Conservation (phyloP, 305 asterid genomes). For the Rubia occidens region DNA sequence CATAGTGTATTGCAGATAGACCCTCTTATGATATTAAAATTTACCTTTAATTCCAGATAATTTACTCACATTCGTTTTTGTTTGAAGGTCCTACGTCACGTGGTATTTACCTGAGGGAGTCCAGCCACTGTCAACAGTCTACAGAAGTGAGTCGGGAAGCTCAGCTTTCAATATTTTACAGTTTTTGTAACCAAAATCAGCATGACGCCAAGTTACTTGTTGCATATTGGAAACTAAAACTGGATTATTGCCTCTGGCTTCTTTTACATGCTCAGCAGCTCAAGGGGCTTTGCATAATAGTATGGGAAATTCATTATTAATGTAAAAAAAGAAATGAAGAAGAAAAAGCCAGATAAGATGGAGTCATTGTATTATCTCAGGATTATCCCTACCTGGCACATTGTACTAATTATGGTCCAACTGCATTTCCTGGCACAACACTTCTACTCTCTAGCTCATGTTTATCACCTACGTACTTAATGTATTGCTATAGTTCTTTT, state of each 20-base stretch:
- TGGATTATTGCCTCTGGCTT: neutral
- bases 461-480: neutral
- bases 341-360: neutral
- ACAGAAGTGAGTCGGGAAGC: constrained; percentile 56
- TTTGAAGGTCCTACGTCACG: constrained; percentile 70
- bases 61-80: constrained; percentile 20
- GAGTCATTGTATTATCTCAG: neutral
- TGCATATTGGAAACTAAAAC: neutral
- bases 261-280: neutral
- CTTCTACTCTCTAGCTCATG: neutral
- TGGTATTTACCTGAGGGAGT: constrained; percentile 91
- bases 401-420: neutral
- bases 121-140: constrained; percentile 51
- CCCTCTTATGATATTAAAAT: neutral
- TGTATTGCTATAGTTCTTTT: neutral
- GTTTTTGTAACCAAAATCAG: neutral
- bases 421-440: neutral
- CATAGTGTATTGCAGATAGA: neutral
- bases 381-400: neutral
- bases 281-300: neutral
- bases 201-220: neutral
- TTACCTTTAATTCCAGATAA: constrained; percentile 15
- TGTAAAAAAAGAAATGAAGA: neutral
- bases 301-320: neutral
- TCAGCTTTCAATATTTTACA: neutral